Conservation (phyloP, 441 rosid genomes). For the Francoa sonchifolia region DNA sequence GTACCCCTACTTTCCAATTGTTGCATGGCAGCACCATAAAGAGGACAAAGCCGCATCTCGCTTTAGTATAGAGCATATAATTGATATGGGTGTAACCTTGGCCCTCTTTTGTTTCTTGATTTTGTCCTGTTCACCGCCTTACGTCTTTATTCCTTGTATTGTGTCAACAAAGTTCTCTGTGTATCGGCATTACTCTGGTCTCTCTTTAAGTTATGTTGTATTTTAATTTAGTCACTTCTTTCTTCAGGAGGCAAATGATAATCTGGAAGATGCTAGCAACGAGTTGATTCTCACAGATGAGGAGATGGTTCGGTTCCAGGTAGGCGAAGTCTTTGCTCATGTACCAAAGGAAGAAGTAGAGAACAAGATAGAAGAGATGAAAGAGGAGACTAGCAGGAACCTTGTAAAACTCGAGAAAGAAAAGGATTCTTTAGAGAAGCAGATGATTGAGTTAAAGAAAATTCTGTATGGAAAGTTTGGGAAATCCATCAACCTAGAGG, state of each 20-base stretch:
- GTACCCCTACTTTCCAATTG: too few species aligned
- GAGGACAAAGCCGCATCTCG: too few species aligned
- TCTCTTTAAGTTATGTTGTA: not conserved
- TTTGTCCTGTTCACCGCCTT: too few species aligned
- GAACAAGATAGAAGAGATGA: conserved; percentile 61
- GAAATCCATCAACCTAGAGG: conserved; percentile 86
- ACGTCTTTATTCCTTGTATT: too few species aligned
- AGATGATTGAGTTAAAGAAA: conserved; percentile 73
- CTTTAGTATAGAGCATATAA: too few species aligned
- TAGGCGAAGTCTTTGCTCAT: conserved; percentile 85
- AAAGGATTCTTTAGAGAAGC: conserved; percentile 37
- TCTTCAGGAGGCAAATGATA: conserved; percentile 60
- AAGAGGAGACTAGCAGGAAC: conserved; percentile 48
- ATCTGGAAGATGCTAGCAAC: conserved; percentile 77
- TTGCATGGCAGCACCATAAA: too few species aligned
- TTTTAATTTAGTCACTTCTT: too few species aligned
- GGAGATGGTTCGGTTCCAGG: conserved; percentile 66
- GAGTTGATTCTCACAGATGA: conserved; percentile 86
- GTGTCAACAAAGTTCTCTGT: too few species aligned
- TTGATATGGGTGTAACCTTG: too few species aligned
- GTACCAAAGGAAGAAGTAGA: conserved; percentile 77
- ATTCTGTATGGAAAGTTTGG: conserved; percentile 69
- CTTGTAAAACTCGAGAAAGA: conserved; percentile 63
- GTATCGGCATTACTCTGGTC: too few species aligned
- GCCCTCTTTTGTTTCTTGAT: too few species aligned